Percentiles rank a stretch among this genome's conserved stretches.
Evolutionary conservation across 2,329 filamentous ascomycete genomes (phyloP).

Genomic region (Hypoxylon sp.): DNA sequence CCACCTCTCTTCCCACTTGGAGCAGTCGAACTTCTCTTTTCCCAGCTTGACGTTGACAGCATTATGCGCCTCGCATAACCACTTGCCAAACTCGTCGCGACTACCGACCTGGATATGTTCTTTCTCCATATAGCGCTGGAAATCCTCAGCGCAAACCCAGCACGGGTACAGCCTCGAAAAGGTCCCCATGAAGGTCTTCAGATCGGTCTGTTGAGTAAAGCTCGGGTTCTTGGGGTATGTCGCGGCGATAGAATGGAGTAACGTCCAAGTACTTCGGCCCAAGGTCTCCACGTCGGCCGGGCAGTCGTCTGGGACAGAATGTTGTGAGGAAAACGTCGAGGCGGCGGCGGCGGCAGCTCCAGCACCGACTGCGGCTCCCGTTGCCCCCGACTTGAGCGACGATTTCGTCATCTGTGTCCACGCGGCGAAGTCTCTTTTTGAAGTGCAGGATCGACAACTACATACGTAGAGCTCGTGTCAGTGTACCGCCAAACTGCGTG

Average conservation of each 20-base stretch:
- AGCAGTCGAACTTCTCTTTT: constrained; percentile 92
- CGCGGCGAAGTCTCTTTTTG: constrained; percentile 72
- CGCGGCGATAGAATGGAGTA: constrained; percentile 92
- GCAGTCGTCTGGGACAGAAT: constrained; percentile 74
- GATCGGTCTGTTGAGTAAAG: constrained; percentile 78
- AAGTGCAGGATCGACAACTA: constrained; percentile 81
- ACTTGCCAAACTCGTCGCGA: constrained; percentile 80
- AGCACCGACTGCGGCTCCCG: constrained; percentile 52
- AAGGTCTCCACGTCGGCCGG: constrained; percentile 91
- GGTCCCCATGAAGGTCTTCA: constrained; percentile 81
- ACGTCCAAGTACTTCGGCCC: constrained; percentile 91
- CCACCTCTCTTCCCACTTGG: constrained; percentile 94
- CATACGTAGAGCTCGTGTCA: constrained; percentile 23
- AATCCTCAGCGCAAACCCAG: constrained; percentile 95
- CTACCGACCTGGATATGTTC: constrained; percentile 74
- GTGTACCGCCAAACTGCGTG: constrained; percentile 2
- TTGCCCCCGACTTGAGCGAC: constrained; percentile 57
- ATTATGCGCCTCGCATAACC: constrained; percentile 90
- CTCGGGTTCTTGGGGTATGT: constrained; percentile 83
- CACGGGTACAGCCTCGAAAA: constrained; percentile 94
- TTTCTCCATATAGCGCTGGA: constrained; percentile 82
- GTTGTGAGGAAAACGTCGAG: constrained; percentile 33
- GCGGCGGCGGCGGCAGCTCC: constrained; percentile 56
- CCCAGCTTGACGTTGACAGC: constrained; percentile 91
- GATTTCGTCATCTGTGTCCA: constrained; percentile 70